These are phyloP conservation scores for Protomyces inundatus DNA, from an alignment of 1,139 yeast genomes.

Conservation along the genomic window DNA sequence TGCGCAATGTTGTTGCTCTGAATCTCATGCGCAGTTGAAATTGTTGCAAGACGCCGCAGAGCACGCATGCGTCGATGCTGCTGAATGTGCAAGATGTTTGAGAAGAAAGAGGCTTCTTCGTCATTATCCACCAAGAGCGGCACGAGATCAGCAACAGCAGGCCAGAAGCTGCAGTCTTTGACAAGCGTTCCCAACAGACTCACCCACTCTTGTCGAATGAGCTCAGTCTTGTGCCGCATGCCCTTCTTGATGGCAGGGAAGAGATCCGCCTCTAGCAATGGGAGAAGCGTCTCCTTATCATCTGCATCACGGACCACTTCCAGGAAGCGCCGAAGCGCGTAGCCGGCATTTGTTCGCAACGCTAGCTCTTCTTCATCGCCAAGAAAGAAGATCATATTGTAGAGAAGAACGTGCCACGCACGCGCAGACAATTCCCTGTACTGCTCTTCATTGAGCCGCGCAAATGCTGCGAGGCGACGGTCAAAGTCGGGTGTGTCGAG, in stretches of 20 bases:
- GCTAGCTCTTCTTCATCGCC: slow-evolving; percentile 78
- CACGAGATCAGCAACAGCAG: slow-evolving; percentile 63
- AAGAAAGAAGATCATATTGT: slow-evolving; percentile 63
- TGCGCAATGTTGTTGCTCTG: slow-evolving; percentile 63
- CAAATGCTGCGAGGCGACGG: slow-evolving; percentile 63
- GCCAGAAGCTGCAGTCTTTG: slow-evolving; percentile 45
- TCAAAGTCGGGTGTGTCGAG: slow-evolving; percentile 77
- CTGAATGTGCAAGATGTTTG: slow-evolving; percentile 77
- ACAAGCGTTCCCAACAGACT: slow-evolving; percentile 61
- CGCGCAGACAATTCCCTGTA: slow-evolving; percentile 46
- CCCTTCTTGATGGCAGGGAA: slow-evolving; percentile 68
- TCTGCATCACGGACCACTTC: slow-evolving; percentile 45
- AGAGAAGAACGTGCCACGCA: slow-evolving; percentile 78
- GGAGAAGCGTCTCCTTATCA: slow-evolving; percentile 40
- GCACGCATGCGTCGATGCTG: slow-evolving; percentile 82
- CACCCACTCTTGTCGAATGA: slow-evolving; percentile 66
- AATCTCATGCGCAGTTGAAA: slow-evolving; percentile 41
- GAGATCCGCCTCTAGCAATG: slow-evolving; percentile 51
- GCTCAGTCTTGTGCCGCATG: slow-evolving; percentile 57
- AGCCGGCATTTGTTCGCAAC: slow-evolving; percentile 71
- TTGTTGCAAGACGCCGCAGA: slow-evolving; percentile 53
- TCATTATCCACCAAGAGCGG: slow-evolving; percentile 60
- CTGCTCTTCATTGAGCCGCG: slow-evolving; percentile 53
- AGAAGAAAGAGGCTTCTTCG: slow-evolving; percentile 80
- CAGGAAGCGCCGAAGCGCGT: slow-evolving; percentile 57